A percentile compares a stretch with the other conserved stretches of the same genome.
These are phyloP conservation scores for Aureobasidium sp. DNA, from an alignment of 2,329 filamentous ascomycete species.

Conservation along the genomic window DNA sequence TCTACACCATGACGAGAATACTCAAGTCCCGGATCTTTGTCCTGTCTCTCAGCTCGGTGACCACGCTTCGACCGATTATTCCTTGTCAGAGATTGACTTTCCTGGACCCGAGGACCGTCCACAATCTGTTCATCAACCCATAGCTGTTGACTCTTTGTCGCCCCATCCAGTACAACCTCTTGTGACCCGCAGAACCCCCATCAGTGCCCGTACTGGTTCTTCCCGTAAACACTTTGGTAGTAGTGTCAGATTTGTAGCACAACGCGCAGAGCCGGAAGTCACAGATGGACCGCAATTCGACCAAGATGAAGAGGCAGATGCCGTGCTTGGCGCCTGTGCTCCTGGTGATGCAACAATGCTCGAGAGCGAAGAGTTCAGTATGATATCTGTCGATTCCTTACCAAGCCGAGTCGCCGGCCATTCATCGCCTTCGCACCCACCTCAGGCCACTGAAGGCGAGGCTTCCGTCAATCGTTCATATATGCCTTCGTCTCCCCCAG, in stretches of 20 bases:
- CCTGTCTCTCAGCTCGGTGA: not conserved
- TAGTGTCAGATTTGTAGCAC: not conserved
- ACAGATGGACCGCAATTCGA: not conserved
- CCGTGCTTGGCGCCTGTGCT: constrained; percentile 5
- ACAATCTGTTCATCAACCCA: not conserved
- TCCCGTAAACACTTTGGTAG: not conserved
- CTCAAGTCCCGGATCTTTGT: not conserved
- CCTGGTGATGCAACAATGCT: constrained; percentile 37
- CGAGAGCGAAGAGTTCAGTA: constrained; percentile 42
- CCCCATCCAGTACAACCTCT: not conserved
- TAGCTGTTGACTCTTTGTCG: not conserved
- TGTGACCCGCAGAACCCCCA: not conserved
- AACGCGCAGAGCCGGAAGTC: not conserved
- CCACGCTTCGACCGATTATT: not conserved
- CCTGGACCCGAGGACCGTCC: not conserved
- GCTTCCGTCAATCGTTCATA: constrained; percentile 17
- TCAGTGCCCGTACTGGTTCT: not conserved
- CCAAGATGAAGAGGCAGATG: constrained; percentile 12
- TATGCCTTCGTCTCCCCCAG: constrained; percentile 25
- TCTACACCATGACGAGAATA: not conserved
- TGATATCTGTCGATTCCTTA: constrained; percentile 41
- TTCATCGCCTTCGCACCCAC: not conserved
- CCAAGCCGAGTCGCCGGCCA: constrained; percentile 20
- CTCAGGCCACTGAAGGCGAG: not conserved
- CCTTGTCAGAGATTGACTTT: not conserved